phyloP scores from a whole-genome alignment of 1,284 basidiomycete species.

The Schizopora paradoxa region DNA sequence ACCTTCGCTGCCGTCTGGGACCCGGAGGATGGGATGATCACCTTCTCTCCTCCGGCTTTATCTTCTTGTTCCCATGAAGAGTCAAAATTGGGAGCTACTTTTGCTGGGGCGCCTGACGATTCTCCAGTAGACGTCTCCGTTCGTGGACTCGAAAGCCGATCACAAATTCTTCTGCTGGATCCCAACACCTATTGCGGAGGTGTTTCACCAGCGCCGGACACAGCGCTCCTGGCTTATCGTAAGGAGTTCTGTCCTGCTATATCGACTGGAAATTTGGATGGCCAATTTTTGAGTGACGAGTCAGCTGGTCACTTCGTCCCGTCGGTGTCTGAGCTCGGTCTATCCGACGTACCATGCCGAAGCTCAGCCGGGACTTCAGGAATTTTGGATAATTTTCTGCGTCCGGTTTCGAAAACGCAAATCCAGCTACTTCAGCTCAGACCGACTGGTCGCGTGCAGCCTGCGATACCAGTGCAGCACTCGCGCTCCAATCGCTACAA shows the following conservation, averaged over 20 bases:
- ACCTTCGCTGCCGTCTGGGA: slow-evolving; percentile 58
- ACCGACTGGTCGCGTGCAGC: too few species aligned
- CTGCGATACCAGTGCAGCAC: too few species aligned
- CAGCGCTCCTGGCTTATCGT: slow-evolving; percentile 3
- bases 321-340: too few species aligned
- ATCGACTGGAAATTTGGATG: too few species aligned
- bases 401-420: slow-evolving; percentile 3
- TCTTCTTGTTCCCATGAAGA: slow-evolving; percentile 14
- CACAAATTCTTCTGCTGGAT: not conserved
- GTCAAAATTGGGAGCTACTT: too few species aligned
- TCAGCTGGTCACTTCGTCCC: too few species aligned
- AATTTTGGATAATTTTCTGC: slow-evolving; percentile 8
- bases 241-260: slow-evolving; percentile 11
- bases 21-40: slow-evolving; percentile 48
- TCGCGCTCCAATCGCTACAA: slow-evolving; percentile 8
- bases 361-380: slow-evolving; percentile 15
- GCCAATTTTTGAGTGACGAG: too few species aligned
- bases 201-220: slow-evolving; percentile 10
- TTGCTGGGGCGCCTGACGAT: too few species aligned
- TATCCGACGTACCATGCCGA: slow-evolving; percentile 7
- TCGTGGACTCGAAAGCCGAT: not conserved
- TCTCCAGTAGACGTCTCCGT: too few species aligned
- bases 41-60: slow-evolving; percentile 46
- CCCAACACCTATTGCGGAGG: not conserved
- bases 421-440: not conserved